A percentile compares a stretch with the other conserved stretches of the same genome.
These are phyloP conservation scores for Buxus sempervirens DNA, from an alignment of 164 flowering plant species.

Conservation along the genomic window DNA sequence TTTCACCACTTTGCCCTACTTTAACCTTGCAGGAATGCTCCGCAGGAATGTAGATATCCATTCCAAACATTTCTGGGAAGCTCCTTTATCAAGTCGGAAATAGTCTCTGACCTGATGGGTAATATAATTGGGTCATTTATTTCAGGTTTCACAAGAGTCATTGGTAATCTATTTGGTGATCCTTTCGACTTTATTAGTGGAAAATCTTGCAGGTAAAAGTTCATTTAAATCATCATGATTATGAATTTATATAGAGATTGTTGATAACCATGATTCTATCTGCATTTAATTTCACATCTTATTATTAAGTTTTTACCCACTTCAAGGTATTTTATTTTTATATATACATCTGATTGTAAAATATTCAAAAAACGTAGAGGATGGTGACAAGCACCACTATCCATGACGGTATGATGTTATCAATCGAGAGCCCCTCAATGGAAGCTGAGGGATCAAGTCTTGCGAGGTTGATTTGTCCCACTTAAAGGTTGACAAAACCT, in stretches of 20 bases:
- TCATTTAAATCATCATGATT: background rate
- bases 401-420: no score
- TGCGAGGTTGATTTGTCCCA: no score
- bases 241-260: no score
- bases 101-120: slow-evolving; percentile 31
- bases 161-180: slow-evolving; percentile 35
- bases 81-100: background rate
- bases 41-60: background rate
- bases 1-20: background rate
- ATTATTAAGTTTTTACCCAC: background rate
- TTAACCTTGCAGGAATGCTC: background rate
- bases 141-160: slow-evolving; percentile 31
- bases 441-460: no score
- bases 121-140: slow-evolving; percentile 35
- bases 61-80: background rate
- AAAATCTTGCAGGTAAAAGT: slow-evolving; percentile 47
- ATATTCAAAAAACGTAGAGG: no score
- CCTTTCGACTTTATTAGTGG: slow-evolving; percentile 57
- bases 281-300: background rate
- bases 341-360: no score
- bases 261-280: background rate
- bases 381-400: no score
- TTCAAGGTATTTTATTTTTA: background rate
- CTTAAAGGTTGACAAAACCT: no score
- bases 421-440: no score